Base-by-base conservation (phyloP, 768 basidiomycete genomes). In the Termitomyces sp. region DNA sequence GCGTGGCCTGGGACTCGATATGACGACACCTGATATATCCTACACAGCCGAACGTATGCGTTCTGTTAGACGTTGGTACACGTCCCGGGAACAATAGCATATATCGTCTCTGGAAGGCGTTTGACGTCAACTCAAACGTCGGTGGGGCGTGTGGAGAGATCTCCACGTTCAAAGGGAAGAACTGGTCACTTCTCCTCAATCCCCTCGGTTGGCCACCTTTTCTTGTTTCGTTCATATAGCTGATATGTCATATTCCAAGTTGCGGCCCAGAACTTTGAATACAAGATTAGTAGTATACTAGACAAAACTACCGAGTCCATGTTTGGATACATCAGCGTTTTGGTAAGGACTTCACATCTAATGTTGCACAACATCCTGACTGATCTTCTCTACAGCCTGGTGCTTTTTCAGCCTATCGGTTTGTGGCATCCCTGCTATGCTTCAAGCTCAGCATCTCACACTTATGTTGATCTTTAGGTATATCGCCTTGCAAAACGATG, bases 131-230 rank as follows among this genome's bases (percentile, higher is more conserved):
- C 71, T 93, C 91, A 8, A 96, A 91, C 62, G 93, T 98, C 13
- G 96, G 86, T 12, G 96, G 96, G 18, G 95, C 96, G 12, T 98
- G 96, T 73, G 96, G 96, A n/a, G 96, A 98, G 75, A 94, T 96
- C 69, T 91, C 92, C 9, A 88, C 82, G 15, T 91, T 94, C 76
- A 98, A 98, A 73, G 96, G 96, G 63, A 88, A 87, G 76, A 87
- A 88, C 60, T 95, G 95, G 91, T 82, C 80, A 16, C 81, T 83
- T 24, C 78, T 94, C 55, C 67, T 94, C 63, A 98, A 97, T 69
- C 95, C 95, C 0, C 79, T 97, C 20, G 91, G 90, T 90, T 55
- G 54, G 28, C n/a, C n/a, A 32, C 69, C 28, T 78, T 66, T 15
- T 56, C 36, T 42, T 46, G 9, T 32, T 38, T 58, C 28, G 54